Percentiles rank a stretch among this genome's conserved stretches.
phyloP scores from a whole-genome alignment of 441 rosid species.

The Monsonia emarginata region DNA sequence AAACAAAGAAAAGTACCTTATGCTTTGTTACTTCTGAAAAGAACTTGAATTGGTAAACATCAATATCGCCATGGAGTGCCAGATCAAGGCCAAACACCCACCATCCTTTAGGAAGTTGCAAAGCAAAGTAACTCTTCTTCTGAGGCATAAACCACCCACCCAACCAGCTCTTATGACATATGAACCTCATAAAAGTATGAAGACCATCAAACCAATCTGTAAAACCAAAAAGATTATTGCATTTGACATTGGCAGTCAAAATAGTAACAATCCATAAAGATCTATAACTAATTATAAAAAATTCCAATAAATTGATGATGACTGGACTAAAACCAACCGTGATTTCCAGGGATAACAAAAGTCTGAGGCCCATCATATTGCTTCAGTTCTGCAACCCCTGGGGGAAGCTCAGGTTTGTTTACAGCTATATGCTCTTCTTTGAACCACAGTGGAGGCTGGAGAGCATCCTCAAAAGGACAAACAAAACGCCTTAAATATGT shows the following conservation, averaged over 20 bases:
- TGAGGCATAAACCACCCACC: conserved; percentile 99
- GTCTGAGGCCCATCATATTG: conserved; percentile 89
- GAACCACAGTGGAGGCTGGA: conserved; percentile 87
- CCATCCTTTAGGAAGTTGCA: conserved; percentile 90
- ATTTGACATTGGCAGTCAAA: not conserved
- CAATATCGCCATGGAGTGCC: conserved; percentile 96
- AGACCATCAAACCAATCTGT: conserved; percentile 99
- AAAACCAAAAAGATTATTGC: conserved; percentile 9
- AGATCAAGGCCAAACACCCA: conserved; percentile 99
- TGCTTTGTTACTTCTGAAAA: conserved; percentile 59
- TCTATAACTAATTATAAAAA: not conserved
- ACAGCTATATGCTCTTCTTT: conserved; percentile 63
- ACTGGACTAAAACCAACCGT: conserved; percentile 51
- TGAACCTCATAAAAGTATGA: conserved; percentile 92
- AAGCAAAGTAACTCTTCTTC: conserved; percentile 95
- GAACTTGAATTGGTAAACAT: conserved; percentile 95
- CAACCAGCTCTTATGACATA: conserved; percentile 97
- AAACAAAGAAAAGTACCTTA: conserved; percentile 40
- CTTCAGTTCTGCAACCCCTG: conserved; percentile 56
- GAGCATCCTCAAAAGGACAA: conserved; percentile 89
- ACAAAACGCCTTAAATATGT: conserved; percentile 84
- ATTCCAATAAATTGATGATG: too few relatives aligned
- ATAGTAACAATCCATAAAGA: conserved; percentile 3
- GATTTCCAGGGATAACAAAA: conserved; percentile 93
- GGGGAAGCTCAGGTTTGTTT: conserved; percentile 82